Evolutionary conservation across 139 green algal species (phyloP).

Genomic region (Coelastrella sp.): DNA sequence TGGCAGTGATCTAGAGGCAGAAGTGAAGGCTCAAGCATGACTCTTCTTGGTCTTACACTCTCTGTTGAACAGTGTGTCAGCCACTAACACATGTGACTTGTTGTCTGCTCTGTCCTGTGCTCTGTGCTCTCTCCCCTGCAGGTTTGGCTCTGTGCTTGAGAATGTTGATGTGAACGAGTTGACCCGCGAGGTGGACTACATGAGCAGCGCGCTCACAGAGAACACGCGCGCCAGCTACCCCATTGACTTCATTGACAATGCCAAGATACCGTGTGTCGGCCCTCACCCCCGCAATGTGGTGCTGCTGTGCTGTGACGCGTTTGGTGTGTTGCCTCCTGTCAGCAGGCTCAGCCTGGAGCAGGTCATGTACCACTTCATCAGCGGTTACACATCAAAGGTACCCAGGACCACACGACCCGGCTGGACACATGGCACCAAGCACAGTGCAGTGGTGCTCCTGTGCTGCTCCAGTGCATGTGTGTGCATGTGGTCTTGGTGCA

Average conservation of each 20-base stretch:
- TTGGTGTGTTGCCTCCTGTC: constrained; percentile 95
- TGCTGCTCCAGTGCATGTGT: too few relatives aligned
- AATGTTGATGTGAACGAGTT: constrained; percentile 91
- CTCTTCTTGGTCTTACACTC: background rate
- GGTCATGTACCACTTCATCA: constrained; percentile 99
- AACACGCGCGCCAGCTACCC: constrained; percentile 97
- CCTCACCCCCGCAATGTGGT: constrained; percentile 87
- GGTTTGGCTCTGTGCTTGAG: constrained; percentile 91
- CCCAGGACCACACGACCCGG: background rate
- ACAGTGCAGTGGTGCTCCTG: background rate
- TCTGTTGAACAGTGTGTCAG: background rate
- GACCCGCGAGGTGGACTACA: constrained; percentile 78
- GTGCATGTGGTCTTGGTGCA: background rate
- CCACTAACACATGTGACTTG: background rate
- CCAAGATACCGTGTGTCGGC: constrained; percentile 89
- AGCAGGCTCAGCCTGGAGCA: constrained; percentile 86
- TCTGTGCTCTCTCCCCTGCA: background rate
- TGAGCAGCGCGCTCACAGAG: constrained; percentile 78
- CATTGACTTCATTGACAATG: constrained; percentile 96
- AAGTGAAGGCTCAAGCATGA: background rate
- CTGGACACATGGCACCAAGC: background rate
- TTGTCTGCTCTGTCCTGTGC: background rate
- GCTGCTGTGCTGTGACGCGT: constrained; percentile 73
- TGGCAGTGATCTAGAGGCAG: background rate
- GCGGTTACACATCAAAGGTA: constrained; percentile 97